phyloP scores from a whole-genome alignment of 2,329 filamentous ascomycete genomes.

The Tympanopsis confertula region DNA sequence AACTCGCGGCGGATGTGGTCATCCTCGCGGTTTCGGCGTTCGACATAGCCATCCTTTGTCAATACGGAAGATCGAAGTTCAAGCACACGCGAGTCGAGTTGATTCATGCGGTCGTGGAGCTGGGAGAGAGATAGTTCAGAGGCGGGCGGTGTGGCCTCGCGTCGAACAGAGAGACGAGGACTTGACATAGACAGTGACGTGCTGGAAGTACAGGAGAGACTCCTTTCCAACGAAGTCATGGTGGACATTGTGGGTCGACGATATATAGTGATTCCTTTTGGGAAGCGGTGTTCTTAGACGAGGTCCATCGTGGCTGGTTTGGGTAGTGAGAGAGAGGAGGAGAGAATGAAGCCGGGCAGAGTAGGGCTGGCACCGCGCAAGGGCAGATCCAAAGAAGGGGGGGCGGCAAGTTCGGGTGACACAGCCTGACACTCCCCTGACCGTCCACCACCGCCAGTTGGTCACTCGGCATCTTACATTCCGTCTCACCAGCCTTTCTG shows the following conservation, averaged over 20 bases:
- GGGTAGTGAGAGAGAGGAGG: too few relatives aligned
- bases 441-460: too few relatives aligned
- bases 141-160: slow-evolving; percentile 19
- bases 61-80: slow-evolving; percentile 22
- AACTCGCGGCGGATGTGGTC: slow-evolving; percentile 23
- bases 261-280: too few relatives aligned
- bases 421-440: too few relatives aligned
- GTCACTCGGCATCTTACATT: too few relatives aligned
- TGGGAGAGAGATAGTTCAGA: slow-evolving; percentile 20
- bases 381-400: too few relatives aligned
- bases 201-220: slow-evolving; percentile 21
- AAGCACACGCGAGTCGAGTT: slow-evolving; percentile 20
- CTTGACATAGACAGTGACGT: slow-evolving; percentile 21
- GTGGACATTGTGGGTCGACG: slow-evolving; percentile 12
- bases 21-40: slow-evolving; percentile 23
- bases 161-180: slow-evolving; percentile 17
- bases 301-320: too few relatives aligned
- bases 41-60: slow-evolving; percentile 23
- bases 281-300: too few relatives aligned
- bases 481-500: too few relatives aligned
- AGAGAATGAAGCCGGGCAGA: too few relatives aligned
- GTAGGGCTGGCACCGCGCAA: too few relatives aligned
- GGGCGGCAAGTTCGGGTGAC: too few relatives aligned
- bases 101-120: slow-evolving; percentile 22
- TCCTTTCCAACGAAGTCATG: slow-evolving; percentile 20